Evolutionary conservation across 257 asterid genomes (phyloP), one percentile per base, ranked within the genome.

Genomic region (Gentiana dahurica): DNA sequence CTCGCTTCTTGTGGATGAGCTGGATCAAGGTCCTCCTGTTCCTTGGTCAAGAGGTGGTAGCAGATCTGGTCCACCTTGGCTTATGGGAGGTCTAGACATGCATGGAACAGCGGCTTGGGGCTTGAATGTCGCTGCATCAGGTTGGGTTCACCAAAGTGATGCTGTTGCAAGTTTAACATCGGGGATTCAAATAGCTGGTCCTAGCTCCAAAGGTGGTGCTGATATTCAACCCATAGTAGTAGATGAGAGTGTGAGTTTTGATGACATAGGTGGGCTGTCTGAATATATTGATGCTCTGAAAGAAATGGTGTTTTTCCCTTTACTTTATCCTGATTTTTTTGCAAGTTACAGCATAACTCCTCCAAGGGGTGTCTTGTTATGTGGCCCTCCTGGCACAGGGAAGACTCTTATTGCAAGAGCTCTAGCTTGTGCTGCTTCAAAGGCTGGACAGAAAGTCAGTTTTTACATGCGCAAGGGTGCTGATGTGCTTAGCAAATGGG

Each of bases 311-410:
- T 91, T 91, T 74, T 91, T 91, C 61, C 98, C 98, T 4, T 73
- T 91, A 67, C 76, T 91, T 39, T 91, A 91, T 68, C 98, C 98
- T 2, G 96, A 87, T 56, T 91, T 91, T 64, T 91, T 87, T 68
- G 96, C 96, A 39, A 91, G 95, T 79, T 91, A 91, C 79, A 85
- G 72, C 65, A 91, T 91, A 54, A 91, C 94, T 63, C 98, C 98
- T 43, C 96, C 98, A 8, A 87, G 96, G 77, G 98, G 98, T 44
- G 98, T 91, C 73, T 69, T 91, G 73, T 71, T 91, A 59, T 91
- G 98, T 53, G 98, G 98, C 59, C 98, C 98, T 66, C 98, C 98
- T 49, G 98, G 98, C 65, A 91, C 98, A 3, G 98, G 98, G 60
- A 91, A 91, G 78, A 91, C 98, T 61, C 71, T 91, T 75, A 79